Evolutionary conservation across 2,329 filamentous ascomycete species (phyloP).

Genomic region (Talaromyces sp.): DNA sequence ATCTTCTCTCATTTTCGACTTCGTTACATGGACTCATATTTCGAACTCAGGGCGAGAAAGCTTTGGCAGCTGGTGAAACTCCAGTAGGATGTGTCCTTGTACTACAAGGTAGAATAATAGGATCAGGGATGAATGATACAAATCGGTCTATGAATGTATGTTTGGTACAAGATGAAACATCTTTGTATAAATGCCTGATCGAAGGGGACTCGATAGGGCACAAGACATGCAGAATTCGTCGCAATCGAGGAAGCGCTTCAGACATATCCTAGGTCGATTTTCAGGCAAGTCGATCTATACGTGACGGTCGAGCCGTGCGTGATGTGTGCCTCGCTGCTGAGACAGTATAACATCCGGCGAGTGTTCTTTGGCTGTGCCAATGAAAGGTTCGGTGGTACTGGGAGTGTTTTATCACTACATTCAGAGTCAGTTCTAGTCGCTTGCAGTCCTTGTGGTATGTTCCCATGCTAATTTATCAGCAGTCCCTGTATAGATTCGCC

Average conservation of each 20-base stretch:
- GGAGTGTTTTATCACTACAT: constrained; percentile 87
- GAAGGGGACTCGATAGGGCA: constrained; percentile 63
- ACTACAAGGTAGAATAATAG: constrained; percentile 72
- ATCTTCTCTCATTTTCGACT: not conserved
- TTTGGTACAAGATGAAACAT: not conserved
- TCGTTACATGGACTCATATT: not conserved
- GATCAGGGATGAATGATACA: constrained; percentile 92
- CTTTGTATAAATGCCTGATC: not conserved
- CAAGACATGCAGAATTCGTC: constrained; percentile 92
- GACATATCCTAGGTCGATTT: constrained; percentile 62
- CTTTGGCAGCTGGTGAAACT: constrained; percentile 82
- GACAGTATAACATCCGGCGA: constrained; percentile 80
- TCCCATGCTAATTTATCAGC: not conserved
- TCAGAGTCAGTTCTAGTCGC: constrained; percentile 49
- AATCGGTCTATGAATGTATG: constrained; percentile 72
- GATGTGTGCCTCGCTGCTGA: constrained; percentile 92
- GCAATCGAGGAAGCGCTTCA: constrained; percentile 67
- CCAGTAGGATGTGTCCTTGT: constrained; percentile 96
- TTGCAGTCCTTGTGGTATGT: not conserved
- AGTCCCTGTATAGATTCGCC: constrained; percentile 71
- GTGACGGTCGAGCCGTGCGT: constrained; percentile 98
- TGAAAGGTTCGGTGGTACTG: constrained; percentile 94
- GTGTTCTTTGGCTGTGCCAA: constrained; percentile 96
- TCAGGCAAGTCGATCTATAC: constrained; percentile 77
- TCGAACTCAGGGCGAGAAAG: constrained; percentile 68